Evolutionary conservation across 495 filamentous ascomycete species (phyloP), one percentile per base, ranked within the genome.

Genomic region (Xylaria nigripes): DNA sequence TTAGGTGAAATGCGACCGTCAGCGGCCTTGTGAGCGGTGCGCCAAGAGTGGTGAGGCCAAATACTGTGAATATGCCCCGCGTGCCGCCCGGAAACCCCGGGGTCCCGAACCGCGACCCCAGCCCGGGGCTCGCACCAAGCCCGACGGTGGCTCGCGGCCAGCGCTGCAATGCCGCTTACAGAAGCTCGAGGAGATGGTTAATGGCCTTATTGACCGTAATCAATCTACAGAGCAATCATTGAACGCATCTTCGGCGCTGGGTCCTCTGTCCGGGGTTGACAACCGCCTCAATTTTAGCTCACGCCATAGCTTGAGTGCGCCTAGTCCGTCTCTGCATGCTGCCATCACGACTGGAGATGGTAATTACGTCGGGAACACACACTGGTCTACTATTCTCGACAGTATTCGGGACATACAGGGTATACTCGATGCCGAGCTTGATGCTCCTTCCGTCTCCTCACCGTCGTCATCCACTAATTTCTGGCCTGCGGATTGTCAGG

Each of bases 381-480:
- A 79, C 48, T 78, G 74, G 75, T 68, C 73, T 22, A 68, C 76
- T 1, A 73, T 81, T 29, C 65, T 79, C 6, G 70, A 79, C 32
- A 71, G 66, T 50, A 69, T 67, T 27, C 61, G 67, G 43, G 67
- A 70, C 34, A 67, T 66, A 34, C 61, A 67, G 52, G 59, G 57
- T 16, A 62, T 64, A 36, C 58, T 68, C 22, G 57, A 66, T 18
- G 61, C 48, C 46, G 68, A 72, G 44, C 43, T 58, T 18, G 69
- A 71, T 19, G 59, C 52, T 1, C 58, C 47, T 21, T 38, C 58
- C 12, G 56, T 59, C 22, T 61, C 62, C 6, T 62, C 61, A 13
- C 61, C 62, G 8, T 58, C 61, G 9, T 47, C 62, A 8, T 50
- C 58, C 41, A 48, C 46, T 10, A 51, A 54, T 38, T 52, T 43